Conservation (phyloP, 75 land plant genomes). For the Sequoia sempervirens region DNA sequence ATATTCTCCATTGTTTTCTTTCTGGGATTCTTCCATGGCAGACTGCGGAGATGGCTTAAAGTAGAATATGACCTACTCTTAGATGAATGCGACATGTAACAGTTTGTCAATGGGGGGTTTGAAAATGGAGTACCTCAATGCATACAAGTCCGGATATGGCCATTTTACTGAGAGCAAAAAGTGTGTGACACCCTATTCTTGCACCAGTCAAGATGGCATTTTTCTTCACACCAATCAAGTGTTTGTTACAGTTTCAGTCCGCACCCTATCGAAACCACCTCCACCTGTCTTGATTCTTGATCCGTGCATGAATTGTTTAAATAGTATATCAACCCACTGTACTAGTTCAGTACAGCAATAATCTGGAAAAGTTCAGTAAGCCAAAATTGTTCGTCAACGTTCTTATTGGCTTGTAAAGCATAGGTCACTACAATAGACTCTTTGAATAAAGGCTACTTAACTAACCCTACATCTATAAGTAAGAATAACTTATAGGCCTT, state of each 20-base stretch:
- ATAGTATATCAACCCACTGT: background rate
- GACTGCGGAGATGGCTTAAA: background rate
- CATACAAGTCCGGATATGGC: background rate
- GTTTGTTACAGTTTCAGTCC: background rate
- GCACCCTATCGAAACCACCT: background rate
- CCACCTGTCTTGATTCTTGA: background rate
- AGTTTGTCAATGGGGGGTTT: constrained; percentile 8
- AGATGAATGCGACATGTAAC: constrained; percentile 11
- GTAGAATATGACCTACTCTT: background rate
- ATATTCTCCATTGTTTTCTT: background rate
- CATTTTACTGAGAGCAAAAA: constrained; percentile 1
- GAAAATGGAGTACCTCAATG: background rate
- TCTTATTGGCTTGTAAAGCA: background rate
- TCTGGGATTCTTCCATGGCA: constrained; percentile 3
- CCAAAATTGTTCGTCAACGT: background rate
- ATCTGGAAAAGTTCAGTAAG: background rate
- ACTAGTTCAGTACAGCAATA: background rate
- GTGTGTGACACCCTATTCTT: constrained; percentile 5
- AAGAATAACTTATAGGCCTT: background rate
- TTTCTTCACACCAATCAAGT: constrained; percentile 5
- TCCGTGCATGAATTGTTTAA: background rate
- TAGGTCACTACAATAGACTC: background rate
- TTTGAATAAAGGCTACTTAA: background rate
- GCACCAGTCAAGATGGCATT: constrained; percentile 10
- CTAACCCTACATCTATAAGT: background rate